phyloP scores from a whole-genome alignment of 2,329 filamentous ascomycete species.

The Pseudocercospora pini-densiflorae region DNA sequence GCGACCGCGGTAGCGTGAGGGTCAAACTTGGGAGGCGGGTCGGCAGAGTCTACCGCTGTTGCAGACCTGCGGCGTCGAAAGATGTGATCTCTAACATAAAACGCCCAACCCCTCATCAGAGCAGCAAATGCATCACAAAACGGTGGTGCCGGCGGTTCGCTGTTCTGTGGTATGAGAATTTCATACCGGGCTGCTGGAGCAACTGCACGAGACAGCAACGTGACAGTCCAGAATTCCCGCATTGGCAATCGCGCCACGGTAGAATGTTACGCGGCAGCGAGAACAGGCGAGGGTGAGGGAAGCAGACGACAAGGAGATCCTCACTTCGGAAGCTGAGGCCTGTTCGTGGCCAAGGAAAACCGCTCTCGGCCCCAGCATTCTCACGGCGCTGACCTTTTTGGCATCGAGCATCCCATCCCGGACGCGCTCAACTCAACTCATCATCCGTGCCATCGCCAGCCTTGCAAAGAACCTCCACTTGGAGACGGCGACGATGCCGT shows the following conservation, averaged over 20 bases:
- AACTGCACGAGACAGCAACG: not conserved
- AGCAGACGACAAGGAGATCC: slow-evolving; percentile 14
- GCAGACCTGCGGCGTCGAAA: not conserved
- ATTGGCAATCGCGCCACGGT: slow-evolving; percentile 11
- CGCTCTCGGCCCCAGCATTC: not conserved
- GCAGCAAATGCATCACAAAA: not conserved
- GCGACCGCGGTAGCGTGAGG: slow-evolving; percentile 17
- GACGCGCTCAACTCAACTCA: not conserved
- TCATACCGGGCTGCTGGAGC: slow-evolving; percentile 7
- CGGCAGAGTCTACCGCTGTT: slow-evolving; percentile 3
- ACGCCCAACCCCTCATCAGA: not conserved
- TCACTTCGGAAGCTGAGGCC: slow-evolving; percentile 9
- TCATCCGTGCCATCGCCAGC: not conserved
- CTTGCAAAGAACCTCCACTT: not conserved
- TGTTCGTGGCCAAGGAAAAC: slow-evolving; percentile 2
- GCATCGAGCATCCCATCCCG: slow-evolving; percentile 11
- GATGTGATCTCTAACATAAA: not conserved
- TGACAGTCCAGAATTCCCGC: not conserved
- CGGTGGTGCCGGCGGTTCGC: not conserved
- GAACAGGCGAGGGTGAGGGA: slow-evolving; percentile 5
- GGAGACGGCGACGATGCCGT: not conserved
- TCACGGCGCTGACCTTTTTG: not conserved
- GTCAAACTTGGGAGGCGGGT: slow-evolving; percentile 24
- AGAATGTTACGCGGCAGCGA: slow-evolving; percentile 19
- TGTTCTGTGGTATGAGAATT: not conserved